Evolutionary conservation across 2,329 filamentous ascomycete genomes (phyloP), one percentile per base, ranked within the genome.

Genomic region (Plectosphaerella cucumerina): DNA sequence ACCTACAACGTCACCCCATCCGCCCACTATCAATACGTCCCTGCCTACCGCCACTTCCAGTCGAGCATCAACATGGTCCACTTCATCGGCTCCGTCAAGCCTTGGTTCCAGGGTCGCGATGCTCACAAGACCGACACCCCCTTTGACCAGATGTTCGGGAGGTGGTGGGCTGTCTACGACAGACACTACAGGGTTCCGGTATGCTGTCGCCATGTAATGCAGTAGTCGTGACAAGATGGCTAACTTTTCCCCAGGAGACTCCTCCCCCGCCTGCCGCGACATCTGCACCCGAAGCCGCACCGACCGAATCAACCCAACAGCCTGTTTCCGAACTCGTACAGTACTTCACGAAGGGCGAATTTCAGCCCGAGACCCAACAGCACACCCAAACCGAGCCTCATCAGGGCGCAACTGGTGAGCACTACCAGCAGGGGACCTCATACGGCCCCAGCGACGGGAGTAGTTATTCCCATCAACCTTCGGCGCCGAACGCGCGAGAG

Each of bases 1-100:
- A 87, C 86, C 47, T 99, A 97, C 76, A 99, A 99, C 68, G 94
- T 94, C 69, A 99, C 94, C 0, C 94, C 94, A 1, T 97, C 90
- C 56, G 92, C 88, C 21, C 91, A 96, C 67, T 99, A 99, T 73
- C 94, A 99, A 72, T 99, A 97, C 70, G 80, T 97, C 50, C 94
- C 94, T 12, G 94, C 94, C 48, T 99, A 96, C 70, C 84, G 85
- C 58, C 90, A 97, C 75, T 96, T 95, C 68, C 89, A 95, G 70
- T 88, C 87, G 45, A 88, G 84, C 60, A 96, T 99, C 62, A 92
- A 81, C 64, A 81, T 95, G 74, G 86, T 96, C 22, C 94, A 99
- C 71, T 99, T 97, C 69, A 97, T 99, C 62, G 94, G 94, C 41
- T 72, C 85, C 52, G 80, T 89, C 50, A 99, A 99, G 73, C 94